Conservation (phyloP, 2,329 filamentous ascomycete species). For the Cryphonectria naterciae region DNA sequence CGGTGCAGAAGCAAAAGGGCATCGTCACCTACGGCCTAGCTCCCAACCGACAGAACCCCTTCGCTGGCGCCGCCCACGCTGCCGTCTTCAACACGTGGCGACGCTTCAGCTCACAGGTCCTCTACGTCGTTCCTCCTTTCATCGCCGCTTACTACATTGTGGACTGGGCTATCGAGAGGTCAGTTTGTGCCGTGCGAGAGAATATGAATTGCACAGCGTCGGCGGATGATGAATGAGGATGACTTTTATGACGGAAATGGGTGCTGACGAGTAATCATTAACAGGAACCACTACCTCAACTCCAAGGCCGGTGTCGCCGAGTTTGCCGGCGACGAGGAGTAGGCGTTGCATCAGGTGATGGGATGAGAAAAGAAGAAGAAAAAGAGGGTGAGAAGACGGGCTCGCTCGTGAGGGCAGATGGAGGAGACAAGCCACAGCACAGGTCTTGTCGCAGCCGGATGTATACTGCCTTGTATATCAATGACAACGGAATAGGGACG, state of each 20-base stretch:
- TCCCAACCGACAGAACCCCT: slow-evolving; percentile 85
- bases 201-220: background rate
- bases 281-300: slow-evolving; percentile 80
- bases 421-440: background rate
- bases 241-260: background rate
- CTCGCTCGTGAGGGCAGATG: background rate
- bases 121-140: slow-evolving; percentile 85
- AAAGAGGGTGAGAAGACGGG: background rate
- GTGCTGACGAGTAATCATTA: slow-evolving; percentile 28
- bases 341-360: slow-evolving; percentile 32
- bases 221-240: background rate
- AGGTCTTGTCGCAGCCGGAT: background rate
- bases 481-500: background rate
- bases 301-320: slow-evolving; percentile 73
- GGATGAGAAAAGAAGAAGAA: background rate
- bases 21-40: slow-evolving; percentile 76
- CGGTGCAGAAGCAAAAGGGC: slow-evolving; percentile 60
- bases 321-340: slow-evolving; percentile 50
- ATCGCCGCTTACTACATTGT: slow-evolving; percentile 79
- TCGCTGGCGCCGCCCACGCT: slow-evolving; percentile 76
- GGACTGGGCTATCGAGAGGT: slow-evolving; percentile 92
- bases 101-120: slow-evolving; percentile 81
- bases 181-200: slow-evolving; percentile 44
- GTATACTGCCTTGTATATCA: slow-evolving; percentile 2
- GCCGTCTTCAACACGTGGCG: slow-evolving; percentile 97